A percentile compares a stretch with the other conserved stretches of the same genome.
Conservation (phyloP, 768 basidiomycete species). For the Melanogaster broomeanus region DNA sequence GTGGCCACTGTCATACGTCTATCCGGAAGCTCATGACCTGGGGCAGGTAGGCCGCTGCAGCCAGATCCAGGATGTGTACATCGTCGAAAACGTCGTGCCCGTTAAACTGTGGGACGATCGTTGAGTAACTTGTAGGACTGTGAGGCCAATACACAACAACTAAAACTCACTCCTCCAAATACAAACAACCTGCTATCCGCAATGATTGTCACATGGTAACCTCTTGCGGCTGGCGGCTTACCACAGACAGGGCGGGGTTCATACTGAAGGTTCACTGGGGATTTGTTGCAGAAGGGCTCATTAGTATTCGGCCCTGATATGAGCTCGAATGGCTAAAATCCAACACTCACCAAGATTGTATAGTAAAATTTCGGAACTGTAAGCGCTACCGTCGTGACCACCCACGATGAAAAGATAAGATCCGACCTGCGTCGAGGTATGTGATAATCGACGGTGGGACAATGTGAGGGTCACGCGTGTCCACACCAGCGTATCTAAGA, state of each 20-base stretch:
- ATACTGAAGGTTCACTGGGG: constrained; percentile 78
- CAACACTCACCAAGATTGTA: constrained; percentile 77
- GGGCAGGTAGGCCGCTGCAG: constrained; percentile 85
- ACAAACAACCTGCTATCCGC: constrained; percentile 85
- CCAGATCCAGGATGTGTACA: constrained; percentile 82
- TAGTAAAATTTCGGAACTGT: constrained; percentile 71
- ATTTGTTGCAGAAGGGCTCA: neutral
- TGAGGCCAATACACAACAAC: neutral
- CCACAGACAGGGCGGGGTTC: constrained; percentile 73
- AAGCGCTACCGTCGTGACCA: constrained; percentile 81
- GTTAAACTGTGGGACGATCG: constrained; percentile 50
- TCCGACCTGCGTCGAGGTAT: constrained; percentile 88
- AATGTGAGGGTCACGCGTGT: constrained; percentile 24
- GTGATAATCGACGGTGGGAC: constrained; percentile 67
- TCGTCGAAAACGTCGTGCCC: constrained; percentile 85
- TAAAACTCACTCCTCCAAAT: constrained; percentile 63
- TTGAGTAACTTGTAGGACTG: constrained; percentile 1
- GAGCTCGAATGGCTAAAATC: neutral
- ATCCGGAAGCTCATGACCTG: constrained; percentile 82
- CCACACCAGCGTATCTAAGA: constrained; percentile 30
- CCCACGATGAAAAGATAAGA: constrained; percentile 89
- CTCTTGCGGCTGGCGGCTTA: constrained; percentile 68
- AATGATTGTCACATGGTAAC: constrained; percentile 81
- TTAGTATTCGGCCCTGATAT: neutral
- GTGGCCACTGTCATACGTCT: constrained; percentile 36